Conservation (phyloP, 805 yeast species). For the Metahyphopichia silvanorum region DNA sequence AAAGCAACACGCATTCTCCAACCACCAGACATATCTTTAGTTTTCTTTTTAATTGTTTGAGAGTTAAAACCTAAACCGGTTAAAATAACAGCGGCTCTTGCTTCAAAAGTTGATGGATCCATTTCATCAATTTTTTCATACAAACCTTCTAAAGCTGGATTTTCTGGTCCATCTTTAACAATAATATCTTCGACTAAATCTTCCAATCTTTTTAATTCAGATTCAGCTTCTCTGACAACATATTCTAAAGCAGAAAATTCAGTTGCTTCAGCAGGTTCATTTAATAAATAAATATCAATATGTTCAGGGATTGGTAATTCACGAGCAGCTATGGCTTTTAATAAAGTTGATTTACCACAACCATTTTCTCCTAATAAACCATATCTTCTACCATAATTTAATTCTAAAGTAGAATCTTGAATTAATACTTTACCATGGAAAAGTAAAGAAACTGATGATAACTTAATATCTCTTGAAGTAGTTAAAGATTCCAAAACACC, state of each 20-base stretch:
- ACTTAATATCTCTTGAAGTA: slow-evolving; percentile 91
- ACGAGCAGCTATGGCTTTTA: slow-evolving; percentile 91
- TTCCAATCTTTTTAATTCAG: slow-evolving; percentile 86
- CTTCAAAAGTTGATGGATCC: slow-evolving; percentile 95
- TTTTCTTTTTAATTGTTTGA: slow-evolving; percentile 82
- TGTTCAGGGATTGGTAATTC: slow-evolving; percentile 93
- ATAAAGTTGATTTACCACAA: slow-evolving; percentile 95
- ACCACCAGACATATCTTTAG: slow-evolving; percentile 99
- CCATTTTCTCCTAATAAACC: slow-evolving; percentile 98
- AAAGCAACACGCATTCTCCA: slow-evolving; percentile 99
- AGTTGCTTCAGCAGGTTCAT: slow-evolving; percentile 96
- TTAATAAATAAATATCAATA: slow-evolving; percentile 87
- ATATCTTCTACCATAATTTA: slow-evolving; percentile 96
- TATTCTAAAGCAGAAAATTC: slow-evolving; percentile 91
- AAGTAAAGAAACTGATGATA: slow-evolving; percentile 83
- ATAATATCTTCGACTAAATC: slow-evolving; percentile 85
- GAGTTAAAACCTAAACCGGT: slow-evolving; percentile 96
- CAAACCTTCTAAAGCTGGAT: slow-evolving; percentile 75
- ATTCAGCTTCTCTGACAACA: slow-evolving; percentile 95
- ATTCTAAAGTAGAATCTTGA: slow-evolving; percentile 88
- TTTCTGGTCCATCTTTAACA: slow-evolving; percentile 92
- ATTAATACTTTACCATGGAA: slow-evolving; percentile 97
- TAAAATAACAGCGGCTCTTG: slow-evolving; percentile 92
- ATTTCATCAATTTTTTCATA: slow-evolving; percentile 94
- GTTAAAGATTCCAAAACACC: slow-evolving; percentile 89